Conservation (phyloP, 164 flowering plant species). For the grape (Vitis vinifera) region DNA sequence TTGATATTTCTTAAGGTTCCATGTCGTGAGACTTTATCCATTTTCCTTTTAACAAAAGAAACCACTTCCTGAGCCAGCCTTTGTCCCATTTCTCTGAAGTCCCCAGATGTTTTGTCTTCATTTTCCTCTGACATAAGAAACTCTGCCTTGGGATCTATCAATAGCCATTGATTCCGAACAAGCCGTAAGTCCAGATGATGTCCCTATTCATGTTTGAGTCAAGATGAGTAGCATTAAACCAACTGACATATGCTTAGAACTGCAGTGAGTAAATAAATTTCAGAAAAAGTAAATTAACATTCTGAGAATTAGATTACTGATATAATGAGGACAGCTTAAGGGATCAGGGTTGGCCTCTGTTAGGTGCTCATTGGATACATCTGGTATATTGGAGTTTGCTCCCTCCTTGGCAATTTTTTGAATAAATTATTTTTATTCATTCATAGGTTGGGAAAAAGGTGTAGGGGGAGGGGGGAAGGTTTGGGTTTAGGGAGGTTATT, state of each 20-base stretch:
- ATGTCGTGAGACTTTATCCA: slow-evolving; percentile 74
- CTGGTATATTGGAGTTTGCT: too few species aligned
- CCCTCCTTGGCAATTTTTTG: too few species aligned
- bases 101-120: slow-evolving; percentile 91
- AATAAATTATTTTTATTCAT: too few species aligned
- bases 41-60: slow-evolving; percentile 80
- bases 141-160: slow-evolving; percentile 88
- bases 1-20: slow-evolving; percentile 66
- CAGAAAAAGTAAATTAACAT: too few species aligned
- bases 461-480: too few species aligned
- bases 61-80: slow-evolving; percentile 90
- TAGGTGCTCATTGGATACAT: too few species aligned
- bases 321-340: too few species aligned
- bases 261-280: too few species aligned
- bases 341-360: too few species aligned
- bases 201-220: slow-evolving; percentile 49
- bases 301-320: too few species aligned
- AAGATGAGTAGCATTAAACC: background rate
- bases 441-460: too few species aligned
- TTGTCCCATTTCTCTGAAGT: slow-evolving; percentile 89
- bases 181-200: slow-evolving; percentile 98
- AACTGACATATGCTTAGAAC: background rate
- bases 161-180: slow-evolving; percentile 96
- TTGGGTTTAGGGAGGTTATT: too few species aligned
- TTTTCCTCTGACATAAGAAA: slow-evolving; percentile 92